A percentile compares a stretch with the other conserved stretches of the same genome.
Evolutionary conservation across 169 alveolate genomes (phyloP).

Genomic region (Eimeria zaria): DNA sequence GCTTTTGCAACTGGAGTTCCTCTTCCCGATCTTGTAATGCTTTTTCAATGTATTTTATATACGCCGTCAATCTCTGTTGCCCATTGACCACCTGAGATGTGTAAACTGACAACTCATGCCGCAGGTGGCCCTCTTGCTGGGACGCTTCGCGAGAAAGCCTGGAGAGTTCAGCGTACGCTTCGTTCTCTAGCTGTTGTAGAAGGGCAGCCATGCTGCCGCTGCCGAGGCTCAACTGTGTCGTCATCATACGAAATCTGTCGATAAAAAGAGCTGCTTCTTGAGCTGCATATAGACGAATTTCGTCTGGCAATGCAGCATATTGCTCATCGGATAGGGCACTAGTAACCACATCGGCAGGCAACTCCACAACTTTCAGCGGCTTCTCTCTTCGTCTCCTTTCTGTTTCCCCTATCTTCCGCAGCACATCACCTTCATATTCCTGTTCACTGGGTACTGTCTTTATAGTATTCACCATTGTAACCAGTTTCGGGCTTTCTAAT

Average conservation of each 20-base stretch:
- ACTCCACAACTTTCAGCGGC: conserved; percentile 69
- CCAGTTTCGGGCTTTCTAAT: neutral
- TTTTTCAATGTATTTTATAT: conserved; percentile 59
- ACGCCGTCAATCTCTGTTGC: conserved; percentile 53
- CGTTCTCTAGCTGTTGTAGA: conserved; percentile 64
- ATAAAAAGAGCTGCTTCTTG: conserved; percentile 30
- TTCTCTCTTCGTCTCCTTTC: conserved; percentile 49
- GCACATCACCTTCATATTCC: neutral
- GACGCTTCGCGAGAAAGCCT: conserved; percentile 65
- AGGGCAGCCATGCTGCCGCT: conserved; percentile 38
- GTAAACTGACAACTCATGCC: conserved; percentile 64
- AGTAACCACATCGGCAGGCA: conserved; percentile 71
- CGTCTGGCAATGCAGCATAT: conserved; percentile 39
- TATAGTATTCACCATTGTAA: neutral
- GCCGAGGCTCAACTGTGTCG: conserved; percentile 41
- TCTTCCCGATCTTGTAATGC: conserved; percentile 59
- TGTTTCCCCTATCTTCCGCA: neutral
- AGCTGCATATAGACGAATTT: conserved; percentile 36
- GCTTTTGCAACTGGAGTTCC: conserved; percentile 57
- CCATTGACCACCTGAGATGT: conserved; percentile 13
- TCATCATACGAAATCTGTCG: conserved; percentile 63
- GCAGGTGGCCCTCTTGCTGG: conserved; percentile 79
- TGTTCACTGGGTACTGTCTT: neutral
- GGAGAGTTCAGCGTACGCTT: conserved; percentile 22
- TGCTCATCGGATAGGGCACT: conserved; percentile 71